Percentiles rank a stretch among this genome's conserved stretches.
Evolutionary conservation across 176 grass and related monocot genomes (phyloP).

Genomic region (Avena insularis): DNA sequence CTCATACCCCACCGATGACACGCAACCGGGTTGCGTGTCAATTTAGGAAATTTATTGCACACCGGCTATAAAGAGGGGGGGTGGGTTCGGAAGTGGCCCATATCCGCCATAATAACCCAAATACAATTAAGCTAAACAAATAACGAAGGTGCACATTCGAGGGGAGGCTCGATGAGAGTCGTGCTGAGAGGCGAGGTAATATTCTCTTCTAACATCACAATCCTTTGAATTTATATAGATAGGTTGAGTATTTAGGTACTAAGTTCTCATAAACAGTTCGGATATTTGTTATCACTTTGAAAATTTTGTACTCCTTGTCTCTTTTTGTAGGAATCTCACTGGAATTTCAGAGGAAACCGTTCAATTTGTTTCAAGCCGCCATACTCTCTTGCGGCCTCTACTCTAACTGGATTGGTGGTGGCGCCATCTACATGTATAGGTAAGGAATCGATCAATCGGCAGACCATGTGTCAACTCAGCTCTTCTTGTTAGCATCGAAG

Average conservation of each 20-base stretch:
- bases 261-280: not conserved
- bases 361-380: constrained; percentile 9
- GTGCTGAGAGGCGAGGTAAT: not conserved
- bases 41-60: not conserved
- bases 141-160: not conserved
- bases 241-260: not conserved
- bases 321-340: not conserved
- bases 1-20: too few relatives aligned
- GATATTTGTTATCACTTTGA: not conserved
- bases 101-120: not conserved
- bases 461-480: too few relatives aligned
- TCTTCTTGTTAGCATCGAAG: too few relatives aligned
- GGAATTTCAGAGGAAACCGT: not conserved
- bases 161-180: not conserved
- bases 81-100: not conserved
- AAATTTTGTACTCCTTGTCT: not conserved
- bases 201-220: not conserved
- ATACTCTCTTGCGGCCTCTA: not conserved
- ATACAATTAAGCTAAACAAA: not conserved
- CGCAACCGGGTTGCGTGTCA: too few relatives aligned
- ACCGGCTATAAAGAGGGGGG: not conserved
- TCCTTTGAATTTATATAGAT: not conserved
- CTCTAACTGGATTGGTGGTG: too few relatives aligned
- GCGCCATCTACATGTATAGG: too few relatives aligned
- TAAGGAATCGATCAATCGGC: too few relatives aligned